A percentile compares a stretch with the other conserved stretches of the same genome.
Evolutionary conservation across 306 rosid genomes (phyloP).

Genomic region (Acmispon strigosus): DNA sequence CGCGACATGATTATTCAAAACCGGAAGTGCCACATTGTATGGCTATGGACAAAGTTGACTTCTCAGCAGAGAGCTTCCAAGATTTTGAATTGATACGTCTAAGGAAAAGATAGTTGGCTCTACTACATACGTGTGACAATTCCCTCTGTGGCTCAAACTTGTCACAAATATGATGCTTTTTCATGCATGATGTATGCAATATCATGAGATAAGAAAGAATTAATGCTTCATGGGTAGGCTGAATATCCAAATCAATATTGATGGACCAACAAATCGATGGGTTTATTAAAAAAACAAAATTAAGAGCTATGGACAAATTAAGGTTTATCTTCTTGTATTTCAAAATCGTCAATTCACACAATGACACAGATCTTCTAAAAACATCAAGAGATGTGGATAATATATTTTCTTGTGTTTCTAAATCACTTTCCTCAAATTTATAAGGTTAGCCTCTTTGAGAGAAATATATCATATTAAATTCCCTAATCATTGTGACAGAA

Average conservation of each 20-base stretch:
- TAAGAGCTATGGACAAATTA: no score
- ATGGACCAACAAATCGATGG: neutral
- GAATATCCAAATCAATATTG: neutral
- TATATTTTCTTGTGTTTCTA: neutral
- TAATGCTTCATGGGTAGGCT: neutral
- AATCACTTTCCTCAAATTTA: neutral
- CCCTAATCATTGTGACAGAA: neutral
- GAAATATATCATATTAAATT: neutral
- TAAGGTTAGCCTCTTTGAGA: neutral
- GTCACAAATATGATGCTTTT: neutral
- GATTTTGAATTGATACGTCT: no score
- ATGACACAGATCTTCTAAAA: neutral
- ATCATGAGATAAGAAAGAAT: neutral
- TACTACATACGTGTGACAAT: conserved; percentile 1
- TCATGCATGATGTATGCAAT: neutral
- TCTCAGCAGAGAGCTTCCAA: no score
- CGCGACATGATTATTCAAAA: no score
- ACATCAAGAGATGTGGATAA: neutral
- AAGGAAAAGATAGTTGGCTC: no score
- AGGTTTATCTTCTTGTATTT: no score
- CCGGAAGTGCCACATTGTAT: no score
- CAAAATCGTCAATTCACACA: no score
- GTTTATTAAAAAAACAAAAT: no score
- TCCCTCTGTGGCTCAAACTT: conserved; percentile 3
- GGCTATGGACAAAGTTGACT: no score